A percentile compares a stretch with the other conserved stretches of the same genome.
Conservation (phyloP, 352 stramenopile species). For the Pseudoperonospora humuli region DNA sequence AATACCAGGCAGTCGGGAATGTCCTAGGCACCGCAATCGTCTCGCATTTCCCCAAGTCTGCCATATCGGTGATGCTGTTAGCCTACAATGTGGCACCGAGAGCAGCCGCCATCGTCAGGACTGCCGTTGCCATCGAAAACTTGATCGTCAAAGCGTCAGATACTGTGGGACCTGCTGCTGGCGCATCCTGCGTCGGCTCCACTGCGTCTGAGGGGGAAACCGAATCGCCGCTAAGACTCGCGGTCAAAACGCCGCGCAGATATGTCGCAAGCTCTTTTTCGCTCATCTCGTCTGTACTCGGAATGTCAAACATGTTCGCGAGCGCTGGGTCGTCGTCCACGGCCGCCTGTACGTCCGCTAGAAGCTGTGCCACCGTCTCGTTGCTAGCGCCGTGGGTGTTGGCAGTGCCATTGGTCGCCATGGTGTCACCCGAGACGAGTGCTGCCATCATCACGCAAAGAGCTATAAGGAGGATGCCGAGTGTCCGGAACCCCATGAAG, state of each 20-base stretch:
- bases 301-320: constrained; percentile 32
- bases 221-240: constrained; percentile 9
- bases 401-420: constrained; percentile 15
- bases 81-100: constrained; percentile 17
- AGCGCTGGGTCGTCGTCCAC: constrained; percentile 27
- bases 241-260: constrained; percentile 21
- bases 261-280: constrained; percentile 27
- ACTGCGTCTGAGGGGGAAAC: constrained; percentile 1
- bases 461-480: constrained; percentile 10
- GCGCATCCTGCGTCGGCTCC: constrained; percentile 8
- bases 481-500: constrained; percentile 10
- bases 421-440: constrained; percentile 5
- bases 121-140: constrained; percentile 1
- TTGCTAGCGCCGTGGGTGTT: constrained; percentile 10
- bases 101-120: constrained; percentile 2
- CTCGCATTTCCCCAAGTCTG: not conserved
- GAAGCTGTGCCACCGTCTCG: constrained; percentile 23
- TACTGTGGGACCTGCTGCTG: constrained; percentile 7
- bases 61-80: constrained; percentile 8
- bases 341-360: constrained; percentile 27
- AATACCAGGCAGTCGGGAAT: constrained; percentile 8
- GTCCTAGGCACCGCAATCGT: not conserved
- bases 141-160: constrained; percentile 5
- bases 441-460: constrained; percentile 8
- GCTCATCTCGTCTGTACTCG: constrained; percentile 27